Percentiles rank a stretch among this genome's conserved stretches.
Evolutionary conservation across 805 yeast genomes (phyloP).

Genomic region (Candida easanensis): DNA sequence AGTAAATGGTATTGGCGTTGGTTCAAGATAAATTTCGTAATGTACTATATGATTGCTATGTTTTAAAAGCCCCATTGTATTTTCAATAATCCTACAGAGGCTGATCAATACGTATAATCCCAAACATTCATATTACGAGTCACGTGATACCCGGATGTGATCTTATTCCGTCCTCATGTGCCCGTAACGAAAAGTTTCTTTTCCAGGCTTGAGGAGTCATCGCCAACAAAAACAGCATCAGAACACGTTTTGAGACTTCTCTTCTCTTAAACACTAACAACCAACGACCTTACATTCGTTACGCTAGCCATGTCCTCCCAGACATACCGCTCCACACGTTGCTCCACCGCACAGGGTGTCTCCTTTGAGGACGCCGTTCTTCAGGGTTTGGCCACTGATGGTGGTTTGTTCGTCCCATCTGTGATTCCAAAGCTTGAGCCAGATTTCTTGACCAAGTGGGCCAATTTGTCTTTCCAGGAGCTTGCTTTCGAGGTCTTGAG

Average conservation of each 20-base stretch:
- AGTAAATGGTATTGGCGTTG: too few species aligned
- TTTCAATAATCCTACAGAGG: too few species aligned
- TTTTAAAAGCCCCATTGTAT: too few species aligned
- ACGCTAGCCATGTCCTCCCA: conserved; percentile 38
- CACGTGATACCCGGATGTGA: background rate
- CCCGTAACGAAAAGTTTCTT: conserved; percentile 1
- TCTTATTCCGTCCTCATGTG: background rate
- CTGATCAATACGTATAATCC: too few species aligned
- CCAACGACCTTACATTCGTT: background rate
- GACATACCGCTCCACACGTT: conserved; percentile 80
- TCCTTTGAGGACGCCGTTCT: conserved; percentile 81
- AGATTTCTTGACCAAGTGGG: conserved; percentile 62
- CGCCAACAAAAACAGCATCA: background rate
- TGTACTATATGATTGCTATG: background rate
- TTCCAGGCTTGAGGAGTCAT: background rate
- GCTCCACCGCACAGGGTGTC: conserved; percentile 45
- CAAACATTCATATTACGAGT: too few species aligned
- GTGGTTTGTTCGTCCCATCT: conserved; percentile 92
- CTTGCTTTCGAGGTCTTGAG: conserved; percentile 86
- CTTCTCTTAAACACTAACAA: background rate
- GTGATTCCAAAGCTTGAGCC: conserved; percentile 65
- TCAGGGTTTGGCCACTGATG: conserved; percentile 93
- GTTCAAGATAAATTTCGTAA: too few species aligned
- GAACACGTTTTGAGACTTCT: background rate
- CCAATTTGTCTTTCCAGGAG: conserved; percentile 72